Conservation (phyloP, 2,329 filamentous ascomycete species). For the Mycosphaerella arachidis region DNA sequence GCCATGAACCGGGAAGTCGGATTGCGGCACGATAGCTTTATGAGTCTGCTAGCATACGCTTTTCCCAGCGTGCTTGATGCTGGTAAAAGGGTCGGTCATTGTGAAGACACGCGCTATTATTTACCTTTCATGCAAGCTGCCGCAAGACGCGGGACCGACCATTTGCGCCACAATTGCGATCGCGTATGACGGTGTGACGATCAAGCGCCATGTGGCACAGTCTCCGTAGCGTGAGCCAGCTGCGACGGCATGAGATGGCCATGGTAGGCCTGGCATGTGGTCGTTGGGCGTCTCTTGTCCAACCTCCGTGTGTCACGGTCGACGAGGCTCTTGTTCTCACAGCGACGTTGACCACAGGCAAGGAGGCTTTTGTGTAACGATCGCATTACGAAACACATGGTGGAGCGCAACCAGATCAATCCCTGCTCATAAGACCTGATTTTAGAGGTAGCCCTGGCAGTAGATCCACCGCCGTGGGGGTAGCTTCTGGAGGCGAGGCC, state of each 20-base stretch:
- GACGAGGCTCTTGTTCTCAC: constrained; percentile 9
- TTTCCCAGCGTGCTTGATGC: neutral
- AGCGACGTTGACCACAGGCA: constrained; percentile 16
- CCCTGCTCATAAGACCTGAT: constrained; percentile 17
- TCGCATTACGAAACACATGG: constrained; percentile 15
- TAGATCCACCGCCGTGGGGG: constrained; percentile 7
- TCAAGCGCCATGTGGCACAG: constrained; percentile 19
- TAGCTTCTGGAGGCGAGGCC: neutral
- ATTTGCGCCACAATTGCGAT: constrained; percentile 2
- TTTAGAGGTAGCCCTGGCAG: constrained; percentile 10
- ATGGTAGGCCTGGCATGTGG: constrained; percentile 12
- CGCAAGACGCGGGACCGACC: constrained; percentile 4
- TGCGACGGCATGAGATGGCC: constrained; percentile 11
- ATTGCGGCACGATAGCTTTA: neutral
- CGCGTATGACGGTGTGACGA: constrained; percentile 11
- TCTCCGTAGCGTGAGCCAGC: constrained; percentile 13
- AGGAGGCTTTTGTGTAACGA: constrained; percentile 16
- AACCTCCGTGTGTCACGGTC: constrained; percentile 17
- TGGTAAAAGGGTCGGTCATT: neutral
- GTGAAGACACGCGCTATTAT: neutral
- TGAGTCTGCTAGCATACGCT: neutral
- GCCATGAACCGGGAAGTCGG: constrained; percentile 15
- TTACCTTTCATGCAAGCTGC: constrained; percentile 1
- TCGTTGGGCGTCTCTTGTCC: constrained; percentile 13
- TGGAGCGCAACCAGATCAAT: constrained; percentile 11